These are phyloP conservation scores for Salisapilia sapeloensis DNA, from an alignment of 352 stramenopile genomes.

Conservation along the genomic window DNA sequence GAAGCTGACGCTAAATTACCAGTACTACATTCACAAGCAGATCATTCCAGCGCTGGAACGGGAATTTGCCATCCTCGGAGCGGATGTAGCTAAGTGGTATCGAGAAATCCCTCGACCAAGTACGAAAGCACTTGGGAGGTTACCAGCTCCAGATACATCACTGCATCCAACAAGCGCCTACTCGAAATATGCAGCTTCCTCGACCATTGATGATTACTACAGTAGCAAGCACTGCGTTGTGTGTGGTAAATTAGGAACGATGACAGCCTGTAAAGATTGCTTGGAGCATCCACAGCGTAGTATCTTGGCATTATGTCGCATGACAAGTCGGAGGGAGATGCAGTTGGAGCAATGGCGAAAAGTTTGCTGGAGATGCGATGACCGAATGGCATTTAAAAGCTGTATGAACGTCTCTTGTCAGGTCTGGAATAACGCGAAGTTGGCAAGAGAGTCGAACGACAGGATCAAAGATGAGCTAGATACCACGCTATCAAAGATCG, in stretches of 20 bases:
- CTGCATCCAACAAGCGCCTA: constrained; percentile 1
- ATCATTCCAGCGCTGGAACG: constrained; percentile 65
- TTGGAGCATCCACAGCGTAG: constrained; percentile 37
- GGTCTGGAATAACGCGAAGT: constrained; percentile 45
- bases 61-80: constrained; percentile 61
- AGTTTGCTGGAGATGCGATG: constrained; percentile 29
- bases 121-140: constrained; percentile 23
- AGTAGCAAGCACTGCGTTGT: constrained; percentile 65
- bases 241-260: constrained; percentile 39
- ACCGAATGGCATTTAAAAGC: constrained; percentile 18
- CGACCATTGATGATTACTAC: constrained; percentile 75
- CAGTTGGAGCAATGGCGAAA: constrained; percentile 14
- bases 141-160: not conserved
- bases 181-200: constrained; percentile 6
- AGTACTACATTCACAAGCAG: constrained; percentile 89
- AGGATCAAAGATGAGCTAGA: too few species aligned
- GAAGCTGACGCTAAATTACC: constrained; percentile 66
- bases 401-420: constrained; percentile 40
- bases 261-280: constrained; percentile 33
- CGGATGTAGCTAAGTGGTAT: constrained; percentile 67
- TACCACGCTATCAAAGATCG: too few species aligned
- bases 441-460: too few species aligned
- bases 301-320: constrained; percentile 32
- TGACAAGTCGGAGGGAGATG: constrained; percentile 20
- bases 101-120: constrained; percentile 26